Evolutionary conservation across 805 yeast genomes (phyloP), one percentile per base, ranked within the genome.

Genomic region (Saturnispora sanitii): DNA sequence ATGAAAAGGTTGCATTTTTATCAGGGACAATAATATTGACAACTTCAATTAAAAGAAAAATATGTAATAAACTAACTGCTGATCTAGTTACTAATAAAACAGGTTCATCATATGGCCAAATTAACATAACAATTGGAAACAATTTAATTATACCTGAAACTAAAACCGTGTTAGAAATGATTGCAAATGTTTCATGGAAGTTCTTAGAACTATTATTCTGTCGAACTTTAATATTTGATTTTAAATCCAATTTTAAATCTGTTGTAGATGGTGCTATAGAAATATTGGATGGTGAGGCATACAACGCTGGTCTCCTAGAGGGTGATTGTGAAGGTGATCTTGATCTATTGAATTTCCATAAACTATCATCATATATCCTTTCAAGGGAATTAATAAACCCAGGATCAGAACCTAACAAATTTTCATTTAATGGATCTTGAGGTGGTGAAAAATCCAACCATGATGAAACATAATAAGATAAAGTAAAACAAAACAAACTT

Each of bases 61-160:
- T 37, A 41, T 61, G 59, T 13, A 61, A 53, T 4, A 58, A 41
- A 22, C 58, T 56, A 7, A 61, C 59, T n/a, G 56, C 44, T 21
- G 53, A 49, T 39, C 62, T 51, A 1, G 65, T 62, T 28, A 60
- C 45, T 32, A 57, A 54, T 29, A 62, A 79, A 3, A 81, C 67
- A 1, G 80, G 67, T n/a, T 82, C 73, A 54, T 92, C 96, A 54
- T 92, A 92, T 1, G 95, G 92, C 99, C 99, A 92, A 27, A 92
- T 90, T 25, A 92, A 66, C 88, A 90, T 90, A 26, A 92, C 67
- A 16, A 92, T 81, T 0, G 98, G 98, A 47, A 90, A 79, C 18
- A 90, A 66, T 54, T 82, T 85, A 30, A 90, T 79, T 1, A 84
- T 76, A 33, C 85, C 77, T 0, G 96, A 79, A 5, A 87, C 70